Evolutionary conservation across 78 protist species (phyloP), one percentile per base, ranked within the genome.

Genomic region (Pigoraptor vietnamica): DNA sequence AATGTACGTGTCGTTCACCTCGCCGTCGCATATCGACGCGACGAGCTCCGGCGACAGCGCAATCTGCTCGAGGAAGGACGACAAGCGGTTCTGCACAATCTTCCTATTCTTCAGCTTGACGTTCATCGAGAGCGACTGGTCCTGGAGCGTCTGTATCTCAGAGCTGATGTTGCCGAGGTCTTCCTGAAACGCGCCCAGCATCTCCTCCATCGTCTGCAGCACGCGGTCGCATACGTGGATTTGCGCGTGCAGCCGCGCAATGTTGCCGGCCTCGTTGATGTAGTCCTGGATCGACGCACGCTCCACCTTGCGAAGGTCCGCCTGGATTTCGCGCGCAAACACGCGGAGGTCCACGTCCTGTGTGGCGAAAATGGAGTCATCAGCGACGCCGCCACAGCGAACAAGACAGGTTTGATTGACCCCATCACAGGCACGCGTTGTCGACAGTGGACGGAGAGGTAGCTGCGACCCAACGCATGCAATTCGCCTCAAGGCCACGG

Each of bases 111-210:
- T 91, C 82, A 94, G 88, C 84, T 86, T 37, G 40, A 92, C 38
- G 81, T 88, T 92, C 94, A 94, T 94, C 39, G 83, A 9, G 81
- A 94, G 24, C 34, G 93, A 84, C 87, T 90, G 90, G n/a, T 92
- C 95, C 84, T 94, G 95, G 89, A 94, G 91, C 55, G 91, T 25
- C 89, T 90, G 87, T 87, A 94, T 94, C 84, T 94, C 94, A 19
- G 88, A 10, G 25, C 89, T 37, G 86, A 94, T 92, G 89, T 2
- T 32, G n/a, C 92, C 90, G 23, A 94, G 91, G 91, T 94, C 90
- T 9, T 24, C 19, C 86, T 94, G 95, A 29, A 94, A 94, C 39
- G 56, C 87, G 39, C 89, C 23, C 82, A 94, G 94, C 92, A 92
- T 86, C 29, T 24, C 0, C 91, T 94, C 94, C 95, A 94, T 94